Conservation (phyloP, 805 yeast genomes). For the Cyberlindnera amylophila region DNA sequence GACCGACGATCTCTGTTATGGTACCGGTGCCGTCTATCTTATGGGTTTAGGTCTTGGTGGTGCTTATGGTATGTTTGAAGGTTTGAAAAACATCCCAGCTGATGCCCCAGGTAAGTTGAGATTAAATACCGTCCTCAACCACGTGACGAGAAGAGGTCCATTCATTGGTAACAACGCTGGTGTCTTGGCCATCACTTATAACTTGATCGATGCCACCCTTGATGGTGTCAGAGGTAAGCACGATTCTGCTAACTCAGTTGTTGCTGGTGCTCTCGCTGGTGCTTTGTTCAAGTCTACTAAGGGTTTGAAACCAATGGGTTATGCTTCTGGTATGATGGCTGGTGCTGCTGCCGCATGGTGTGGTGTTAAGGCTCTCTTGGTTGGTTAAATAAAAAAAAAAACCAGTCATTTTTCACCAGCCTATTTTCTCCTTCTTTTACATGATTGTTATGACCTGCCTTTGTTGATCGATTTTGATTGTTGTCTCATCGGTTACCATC, state of each 20-base stretch:
- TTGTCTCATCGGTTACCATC: not conserved
- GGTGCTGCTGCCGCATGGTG: constrained; percentile 92
- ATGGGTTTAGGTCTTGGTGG: constrained; percentile 90
- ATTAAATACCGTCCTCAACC: constrained; percentile 85
- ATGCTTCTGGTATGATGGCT: constrained; percentile 81
- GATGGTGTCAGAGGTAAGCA: constrained; percentile 85
- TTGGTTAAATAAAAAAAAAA: constrained; percentile 6
- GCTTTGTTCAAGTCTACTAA: constrained; percentile 83
- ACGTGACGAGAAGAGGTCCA: constrained; percentile 93
- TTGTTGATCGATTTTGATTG: not conserved
- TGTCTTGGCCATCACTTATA: constrained; percentile 85
- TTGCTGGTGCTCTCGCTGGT: constrained; percentile 89
- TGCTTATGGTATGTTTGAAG: constrained; percentile 81
- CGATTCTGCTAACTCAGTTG: constrained; percentile 78
- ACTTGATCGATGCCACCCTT: constrained; percentile 73
- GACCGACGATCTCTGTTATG: constrained; percentile 96
- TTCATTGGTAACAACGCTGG: constrained; percentile 94
- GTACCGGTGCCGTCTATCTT: constrained; percentile 92
- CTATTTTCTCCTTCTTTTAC: not conserved
- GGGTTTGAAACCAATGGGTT: constrained; percentile 85
- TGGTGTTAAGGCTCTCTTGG: constrained; percentile 52
- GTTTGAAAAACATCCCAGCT: constrained; percentile 71
- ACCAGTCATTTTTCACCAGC: not conserved
- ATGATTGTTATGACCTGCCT: constrained; percentile 12
- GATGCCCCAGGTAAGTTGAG: constrained; percentile 76